These are phyloP conservation scores for Lipomyces kockii DNA, from an alignment of 805 yeast species.

Conservation along the genomic window DNA sequence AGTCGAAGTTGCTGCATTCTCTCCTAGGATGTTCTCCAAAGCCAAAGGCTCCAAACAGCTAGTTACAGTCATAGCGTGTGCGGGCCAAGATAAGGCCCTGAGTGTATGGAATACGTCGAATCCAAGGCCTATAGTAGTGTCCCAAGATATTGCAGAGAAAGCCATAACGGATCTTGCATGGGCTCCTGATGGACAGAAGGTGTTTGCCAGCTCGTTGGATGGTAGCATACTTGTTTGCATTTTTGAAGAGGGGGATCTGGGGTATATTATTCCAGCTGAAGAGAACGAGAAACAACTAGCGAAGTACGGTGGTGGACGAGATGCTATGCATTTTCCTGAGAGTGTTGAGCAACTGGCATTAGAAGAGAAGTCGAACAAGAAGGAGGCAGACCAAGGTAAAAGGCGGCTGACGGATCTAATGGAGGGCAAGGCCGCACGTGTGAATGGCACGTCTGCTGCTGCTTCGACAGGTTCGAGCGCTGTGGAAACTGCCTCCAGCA, in stretches of 20 bases:
- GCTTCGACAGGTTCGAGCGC: neutral
- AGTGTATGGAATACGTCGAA: conserved; percentile 85
- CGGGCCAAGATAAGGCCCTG: conserved; percentile 89
- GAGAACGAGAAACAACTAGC: conserved; percentile 71
- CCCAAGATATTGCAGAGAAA: conserved; percentile 72
- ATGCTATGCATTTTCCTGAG: conserved; percentile 83
- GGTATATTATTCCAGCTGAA: conserved; percentile 61
- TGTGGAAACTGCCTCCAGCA: neutral
- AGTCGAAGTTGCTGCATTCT: conserved; percentile 64
- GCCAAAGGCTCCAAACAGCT: conserved; percentile 43
- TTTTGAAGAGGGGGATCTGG: conserved; percentile 59
- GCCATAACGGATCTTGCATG: conserved; percentile 89
- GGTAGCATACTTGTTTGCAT: conserved; percentile 73
- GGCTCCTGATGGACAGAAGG: conserved; percentile 76
- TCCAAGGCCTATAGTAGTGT: conserved; percentile 78
- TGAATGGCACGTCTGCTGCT: conserved; percentile 9
- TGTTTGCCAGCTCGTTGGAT: conserved; percentile 82
- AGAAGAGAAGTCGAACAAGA: conserved; percentile 63
- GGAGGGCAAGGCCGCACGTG: conserved; percentile 9
- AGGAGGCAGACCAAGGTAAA: conserved; percentile 44
- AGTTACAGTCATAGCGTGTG: conserved; percentile 86
- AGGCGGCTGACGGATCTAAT: conserved; percentile 38
- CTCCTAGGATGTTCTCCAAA: conserved; percentile 48
- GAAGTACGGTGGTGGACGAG: conserved; percentile 87
- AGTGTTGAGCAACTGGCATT: conserved; percentile 75